These are phyloP conservation scores for Penicillium sp. DNA, from an alignment of 2,329 filamentous ascomycete species.

Conservation along the genomic window DNA sequence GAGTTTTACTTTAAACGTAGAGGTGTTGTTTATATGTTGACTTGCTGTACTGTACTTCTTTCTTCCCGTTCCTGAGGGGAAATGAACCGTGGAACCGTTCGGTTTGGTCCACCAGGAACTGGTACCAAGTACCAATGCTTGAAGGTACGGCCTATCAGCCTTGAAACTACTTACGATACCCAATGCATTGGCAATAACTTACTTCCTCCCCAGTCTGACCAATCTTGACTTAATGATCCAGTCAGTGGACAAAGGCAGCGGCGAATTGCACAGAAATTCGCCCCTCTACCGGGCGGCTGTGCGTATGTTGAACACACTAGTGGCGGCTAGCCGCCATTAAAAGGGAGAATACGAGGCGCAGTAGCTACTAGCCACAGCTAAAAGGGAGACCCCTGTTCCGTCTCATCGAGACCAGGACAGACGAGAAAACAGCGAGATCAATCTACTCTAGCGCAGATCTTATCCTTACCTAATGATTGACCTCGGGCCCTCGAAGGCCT, in stretches of 20 bases:
- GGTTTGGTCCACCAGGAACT: not conserved
- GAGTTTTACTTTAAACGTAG: not conserved
- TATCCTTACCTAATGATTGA: constrained; percentile 7
- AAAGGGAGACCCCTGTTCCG: not conserved
- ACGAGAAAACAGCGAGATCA: constrained; percentile 1
- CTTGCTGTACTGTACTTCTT: not conserved
- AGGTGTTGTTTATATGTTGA: not conserved
- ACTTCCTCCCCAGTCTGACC: not conserved
- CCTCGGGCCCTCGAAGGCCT: not conserved
- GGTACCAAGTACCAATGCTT: not conserved
- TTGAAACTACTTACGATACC: not conserved
- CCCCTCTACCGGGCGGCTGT: not conserved
- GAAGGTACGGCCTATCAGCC: not conserved
- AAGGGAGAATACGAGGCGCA: constrained; percentile 20
- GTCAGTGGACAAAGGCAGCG: not conserved
- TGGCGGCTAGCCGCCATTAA: not conserved
- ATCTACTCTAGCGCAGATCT: constrained; percentile 12
- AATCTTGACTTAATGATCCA: too few relatives aligned
- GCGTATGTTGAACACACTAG: not conserved
- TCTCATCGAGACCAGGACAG: not conserved
- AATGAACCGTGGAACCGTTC: constrained; percentile 1
- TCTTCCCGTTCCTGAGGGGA: not conserved
- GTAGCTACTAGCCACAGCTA: constrained; percentile 17
- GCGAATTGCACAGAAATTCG: not conserved
- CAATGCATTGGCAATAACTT: not conserved